Percentiles rank a stretch among this genome's conserved stretches.
Evolutionary conservation across 768 basidiomycete genomes (phyloP).

Genomic region (Boletus eberwhitei): DNA sequence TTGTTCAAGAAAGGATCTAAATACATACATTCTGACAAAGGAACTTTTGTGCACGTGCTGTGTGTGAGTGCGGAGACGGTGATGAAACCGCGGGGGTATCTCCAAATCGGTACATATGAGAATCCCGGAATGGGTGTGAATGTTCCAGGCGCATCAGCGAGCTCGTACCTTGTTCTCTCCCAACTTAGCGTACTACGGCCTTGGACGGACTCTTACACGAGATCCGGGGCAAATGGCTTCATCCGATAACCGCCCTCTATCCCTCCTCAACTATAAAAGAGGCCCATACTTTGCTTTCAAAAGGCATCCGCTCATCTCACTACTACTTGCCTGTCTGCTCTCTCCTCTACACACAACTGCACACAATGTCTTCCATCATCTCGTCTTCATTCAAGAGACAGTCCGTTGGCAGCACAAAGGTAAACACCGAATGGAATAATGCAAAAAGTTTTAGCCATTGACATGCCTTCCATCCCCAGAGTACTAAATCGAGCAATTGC

Average conservation of each 20-base stretch:
- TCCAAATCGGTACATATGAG: background rate
- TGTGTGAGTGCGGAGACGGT: background rate
- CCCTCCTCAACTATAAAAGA: slow-evolving; percentile 5
- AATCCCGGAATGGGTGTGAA: no score
- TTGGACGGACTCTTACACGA: no score
- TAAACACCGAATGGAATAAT: background rate
- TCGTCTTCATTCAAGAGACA: slow-evolving; percentile 20
- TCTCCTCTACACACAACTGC: background rate
- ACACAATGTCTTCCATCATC: slow-evolving; percentile 16
- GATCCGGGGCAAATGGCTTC: no score
- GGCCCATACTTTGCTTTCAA: background rate
- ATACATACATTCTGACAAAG: background rate
- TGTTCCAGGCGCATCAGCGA: no score
- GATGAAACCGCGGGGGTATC: background rate
- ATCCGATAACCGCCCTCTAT: no score
- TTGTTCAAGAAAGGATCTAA: background rate
- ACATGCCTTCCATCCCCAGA: slow-evolving; percentile 7
- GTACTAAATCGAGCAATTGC: slow-evolving; percentile 15
- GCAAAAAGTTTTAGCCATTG: background rate
- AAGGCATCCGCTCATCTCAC: background rate
- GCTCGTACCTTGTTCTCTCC: background rate
- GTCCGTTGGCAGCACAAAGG: slow-evolving; percentile 20
- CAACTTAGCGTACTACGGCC: no score
- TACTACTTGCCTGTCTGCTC: background rate
- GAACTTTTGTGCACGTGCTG: background rate